A percentile compares a stretch with the other conserved stretches of the same genome.
phyloP scores from a whole-genome alignment of 208 protist species.

The Crithidia brevicula region DNA sequence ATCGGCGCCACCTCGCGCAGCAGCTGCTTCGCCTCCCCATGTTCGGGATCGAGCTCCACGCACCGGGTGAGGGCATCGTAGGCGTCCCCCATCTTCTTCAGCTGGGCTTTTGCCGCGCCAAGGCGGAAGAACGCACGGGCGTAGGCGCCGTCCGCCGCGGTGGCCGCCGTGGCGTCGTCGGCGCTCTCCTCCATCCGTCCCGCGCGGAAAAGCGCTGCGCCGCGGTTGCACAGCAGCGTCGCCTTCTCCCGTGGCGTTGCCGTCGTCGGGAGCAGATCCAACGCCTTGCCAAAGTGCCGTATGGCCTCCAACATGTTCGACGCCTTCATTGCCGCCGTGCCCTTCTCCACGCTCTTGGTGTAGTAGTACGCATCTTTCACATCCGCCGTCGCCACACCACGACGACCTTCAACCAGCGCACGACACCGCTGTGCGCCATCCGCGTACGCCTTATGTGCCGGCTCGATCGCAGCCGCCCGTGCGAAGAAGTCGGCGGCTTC shows the following conservation, averaged over 20 bases:
- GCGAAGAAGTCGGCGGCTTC: conserved; percentile 50
- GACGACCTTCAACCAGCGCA: conserved; percentile 45
- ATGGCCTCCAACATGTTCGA: conserved; percentile 72
- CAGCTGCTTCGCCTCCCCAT: conserved; percentile 55
- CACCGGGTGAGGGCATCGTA: conserved; percentile 57
- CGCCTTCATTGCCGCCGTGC: conserved; percentile 69
- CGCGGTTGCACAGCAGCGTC: conserved; percentile 73
- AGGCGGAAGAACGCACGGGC: conserved; percentile 77
- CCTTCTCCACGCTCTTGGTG: conserved; percentile 68
- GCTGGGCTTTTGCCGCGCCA: conserved; percentile 55
- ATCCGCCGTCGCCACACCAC: conserved; percentile 46
- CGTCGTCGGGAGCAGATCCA: conserved; percentile 51
- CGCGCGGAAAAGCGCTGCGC: conserved; percentile 65
- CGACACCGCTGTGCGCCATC: conserved; percentile 41
- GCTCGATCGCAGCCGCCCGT: conserved; percentile 41
- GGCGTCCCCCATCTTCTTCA: conserved; percentile 50
- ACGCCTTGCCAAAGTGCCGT: conserved; percentile 78
- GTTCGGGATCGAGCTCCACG: conserved; percentile 52
- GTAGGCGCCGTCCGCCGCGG: conserved; percentile 62
- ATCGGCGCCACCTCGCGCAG: conserved; percentile 46
- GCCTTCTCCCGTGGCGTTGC: conserved; percentile 45
- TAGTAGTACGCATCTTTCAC: conserved; percentile 77
- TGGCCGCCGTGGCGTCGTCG: conserved; percentile 56
- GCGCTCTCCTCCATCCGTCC: conserved; percentile 55
- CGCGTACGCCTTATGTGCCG: conserved; percentile 34